Percentiles rank a stretch among this genome's conserved stretches.
These are phyloP conservation scores for Alternaria ethzedia DNA, from an alignment of 2,329 filamentous ascomycete species.

Conservation along the genomic window DNA sequence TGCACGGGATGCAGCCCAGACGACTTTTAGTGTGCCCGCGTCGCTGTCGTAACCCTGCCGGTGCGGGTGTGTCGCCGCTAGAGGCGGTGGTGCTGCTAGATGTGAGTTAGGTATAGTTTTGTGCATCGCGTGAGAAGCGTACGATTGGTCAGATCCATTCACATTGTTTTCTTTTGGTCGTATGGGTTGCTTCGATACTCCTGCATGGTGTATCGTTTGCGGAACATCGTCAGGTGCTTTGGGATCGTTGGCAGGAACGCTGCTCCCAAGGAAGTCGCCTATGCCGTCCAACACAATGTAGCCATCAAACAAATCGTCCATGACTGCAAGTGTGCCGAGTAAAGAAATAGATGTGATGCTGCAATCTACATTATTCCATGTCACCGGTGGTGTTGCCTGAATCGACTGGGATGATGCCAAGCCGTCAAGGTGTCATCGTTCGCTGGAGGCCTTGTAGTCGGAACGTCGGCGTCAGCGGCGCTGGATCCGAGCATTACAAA, in stretches of 20 bases:
- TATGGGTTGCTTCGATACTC: not conserved
- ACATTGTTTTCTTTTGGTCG: not conserved
- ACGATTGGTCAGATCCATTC: not conserved
- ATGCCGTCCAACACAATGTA: conserved; percentile 20
- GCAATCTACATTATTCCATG: not conserved
- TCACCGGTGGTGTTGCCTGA: not conserved
- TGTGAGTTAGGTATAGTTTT: not conserved
- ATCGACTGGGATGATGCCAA: not conserved
- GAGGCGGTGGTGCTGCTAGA: not conserved
- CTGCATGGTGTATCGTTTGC: not conserved
- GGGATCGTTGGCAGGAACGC: not conserved
- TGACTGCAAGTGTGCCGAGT: not conserved
- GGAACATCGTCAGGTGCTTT: not conserved
- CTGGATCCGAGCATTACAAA: conserved; percentile 4
- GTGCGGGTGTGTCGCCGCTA: not conserved
- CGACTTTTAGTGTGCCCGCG: conserved; percentile 69
- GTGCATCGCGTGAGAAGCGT: not conserved
- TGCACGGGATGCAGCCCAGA: conserved; percentile 70
- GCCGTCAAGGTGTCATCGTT: conserved; percentile 3
- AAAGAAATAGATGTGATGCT: not conserved
- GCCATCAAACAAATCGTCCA: conserved; percentile 26
- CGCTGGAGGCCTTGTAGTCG: conserved; percentile 7
- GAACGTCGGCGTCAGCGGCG: conserved; percentile 6
- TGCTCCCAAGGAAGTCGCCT: conserved; percentile 6
- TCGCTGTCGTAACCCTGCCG: conserved; percentile 18